A percentile compares a stretch with the other conserved stretches of the same genome.
Conservation (phyloP, 2,329 filamentous ascomycete genomes). For the Aureobasidium sp. region DNA sequence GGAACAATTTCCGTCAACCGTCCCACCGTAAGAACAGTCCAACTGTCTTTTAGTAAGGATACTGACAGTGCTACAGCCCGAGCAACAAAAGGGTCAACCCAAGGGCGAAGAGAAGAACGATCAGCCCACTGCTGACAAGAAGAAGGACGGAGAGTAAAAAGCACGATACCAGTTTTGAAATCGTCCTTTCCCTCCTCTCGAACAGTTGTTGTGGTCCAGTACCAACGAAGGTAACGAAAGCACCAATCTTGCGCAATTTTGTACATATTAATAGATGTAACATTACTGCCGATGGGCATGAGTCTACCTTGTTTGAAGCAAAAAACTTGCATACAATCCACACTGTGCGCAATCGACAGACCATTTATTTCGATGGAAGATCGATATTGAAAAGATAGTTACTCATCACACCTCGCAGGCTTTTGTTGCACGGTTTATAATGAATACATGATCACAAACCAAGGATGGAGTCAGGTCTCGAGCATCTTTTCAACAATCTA, state of each 20-base stretch:
- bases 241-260: neutral
- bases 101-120: neutral
- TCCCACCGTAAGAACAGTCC: neutral
- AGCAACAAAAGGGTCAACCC: neutral
- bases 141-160: neutral
- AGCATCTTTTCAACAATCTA: no score
- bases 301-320: neutral
- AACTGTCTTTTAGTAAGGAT: no score
- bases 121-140: neutral
- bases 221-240: slow-evolving; percentile 4
- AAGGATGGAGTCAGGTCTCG: no score
- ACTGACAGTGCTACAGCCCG: neutral
- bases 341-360: no score
- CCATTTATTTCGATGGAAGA: no score
- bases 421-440: no score
- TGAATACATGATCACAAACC: no score
- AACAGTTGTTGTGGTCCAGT: neutral
- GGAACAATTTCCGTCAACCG: slow-evolving; percentile 34
- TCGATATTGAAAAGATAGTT: no score
- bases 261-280: slow-evolving; percentile 2
- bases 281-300: neutral
- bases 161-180: neutral
- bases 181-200: neutral
- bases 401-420: no score
- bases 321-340: no score